Evolutionary conservation across 306 rosid genomes (phyloP), one percentile per base, ranked within the genome.

Genomic region (Lathyrus tuberosus): DNA sequence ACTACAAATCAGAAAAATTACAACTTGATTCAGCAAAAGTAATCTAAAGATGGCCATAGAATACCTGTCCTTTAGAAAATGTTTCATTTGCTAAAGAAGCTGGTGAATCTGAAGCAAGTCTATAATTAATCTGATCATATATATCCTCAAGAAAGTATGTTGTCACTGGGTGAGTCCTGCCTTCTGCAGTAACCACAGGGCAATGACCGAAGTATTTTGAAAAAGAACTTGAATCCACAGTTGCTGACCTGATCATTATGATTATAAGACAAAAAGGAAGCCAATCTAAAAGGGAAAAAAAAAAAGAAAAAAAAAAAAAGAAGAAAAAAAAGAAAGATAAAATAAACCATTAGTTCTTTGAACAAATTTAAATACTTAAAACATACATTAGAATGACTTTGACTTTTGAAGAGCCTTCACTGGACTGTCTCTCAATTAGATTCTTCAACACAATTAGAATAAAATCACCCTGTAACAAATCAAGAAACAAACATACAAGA

Each of bases 141-240:
- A 93, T 65, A 85, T 93, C 98, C 87, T 93, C 98, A 60, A 93
- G 96, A 86, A 83, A 86, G 81, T 76, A 74, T 60, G 86, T 74
- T 67, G 96, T 86, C 82, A 93, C 98, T 4, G 96, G 90, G 83
- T 93, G 97, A 78, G 87, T 86, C 81, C 98, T 85, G 64, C 98
- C 98, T 72, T 93, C 79, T 24, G 98, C 98, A 35, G 90, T 86
- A 66, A 93, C 86, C 64, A 93, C 96, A 63, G 97, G 98, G 76
- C 98, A 93, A 78, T 83, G 74, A 61, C 86, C 85, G 35, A 93
- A 93, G 85, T 93, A 93, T 65, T 80, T 86, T 46, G 98, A 93
- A 85, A 93, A 93, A 70, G 86, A 87, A 82, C 83, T 76, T 79
- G 98, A 88, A 84, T 93, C 98, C 81, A 93, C 96, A 41, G 98